Conservation (phyloP, 2,329 filamentous ascomycete species). For the Xylariaceae sp. region DNA sequence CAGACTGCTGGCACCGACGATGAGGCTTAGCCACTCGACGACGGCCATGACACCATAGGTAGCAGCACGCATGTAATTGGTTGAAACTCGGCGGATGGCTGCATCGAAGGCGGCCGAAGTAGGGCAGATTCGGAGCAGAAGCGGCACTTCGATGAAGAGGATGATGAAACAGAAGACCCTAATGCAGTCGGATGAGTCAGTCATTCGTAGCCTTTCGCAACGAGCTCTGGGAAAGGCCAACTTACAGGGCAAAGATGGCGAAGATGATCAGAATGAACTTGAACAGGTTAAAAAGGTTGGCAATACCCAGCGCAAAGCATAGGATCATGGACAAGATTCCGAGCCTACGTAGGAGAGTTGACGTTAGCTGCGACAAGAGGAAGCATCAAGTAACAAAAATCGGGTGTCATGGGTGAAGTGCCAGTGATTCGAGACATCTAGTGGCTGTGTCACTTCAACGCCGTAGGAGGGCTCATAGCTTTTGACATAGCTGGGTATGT, state of each 20-base stretch:
- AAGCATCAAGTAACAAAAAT: background rate
- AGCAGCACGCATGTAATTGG: slow-evolving; percentile 93
- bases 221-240: slow-evolving; percentile 7
- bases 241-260: slow-evolving; percentile 58
- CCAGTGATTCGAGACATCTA: background rate
- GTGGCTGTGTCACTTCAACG: background rate
- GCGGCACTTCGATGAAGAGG: slow-evolving; percentile 86
- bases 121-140: slow-evolving; percentile 95
- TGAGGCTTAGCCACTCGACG: slow-evolving; percentile 82
- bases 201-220: slow-evolving; percentile 1
- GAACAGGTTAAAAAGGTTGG: slow-evolving; percentile 64
- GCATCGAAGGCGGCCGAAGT: slow-evolving; percentile 87
- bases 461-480: background rate
- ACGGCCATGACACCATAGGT: slow-evolving; percentile 82
- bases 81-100: slow-evolving; percentile 88
- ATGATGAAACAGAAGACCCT: slow-evolving; percentile 74
- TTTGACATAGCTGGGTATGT: background rate
- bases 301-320: slow-evolving; percentile 69
- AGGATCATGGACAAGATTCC: slow-evolving; percentile 72
- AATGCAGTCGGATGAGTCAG: slow-evolving; percentile 7
- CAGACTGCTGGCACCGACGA: slow-evolving; percentile 67
- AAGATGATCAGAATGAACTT: slow-evolving; percentile 53
- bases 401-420: background rate
- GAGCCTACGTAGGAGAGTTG: slow-evolving; percentile 50
- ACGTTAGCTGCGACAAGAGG: slow-evolving; percentile 25